Evolutionary conservation across 169 alveolate species (phyloP), one percentile per base, ranked within the genome.

Genomic region (Plasmodium adleri): DNA sequence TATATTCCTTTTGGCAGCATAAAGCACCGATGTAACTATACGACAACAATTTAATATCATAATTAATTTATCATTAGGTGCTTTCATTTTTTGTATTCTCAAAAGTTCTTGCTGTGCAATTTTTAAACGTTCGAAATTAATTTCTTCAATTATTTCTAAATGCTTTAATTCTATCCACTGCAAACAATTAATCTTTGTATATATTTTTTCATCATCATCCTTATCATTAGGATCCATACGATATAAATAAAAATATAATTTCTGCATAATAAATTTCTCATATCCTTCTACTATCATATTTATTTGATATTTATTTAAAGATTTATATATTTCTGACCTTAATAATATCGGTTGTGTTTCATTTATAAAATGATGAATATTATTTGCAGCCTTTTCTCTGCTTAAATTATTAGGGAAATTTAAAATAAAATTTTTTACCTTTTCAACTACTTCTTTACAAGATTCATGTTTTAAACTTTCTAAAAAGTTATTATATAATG

Each of bases 11-110:
- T 88, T 88, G 5, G 91, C 74, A 63, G 67, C 93, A 67, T 88
- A 92, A 6, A 94, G 85, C 32, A 92, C 88, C 32, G 93, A 88
- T 6, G 90, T 92, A 12, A 94, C 92, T 2, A 93, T 72, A 17
- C 95, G 91, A 45, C 97, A 94, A 66, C 92, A 71, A 49, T 94
- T 94, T 66, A 94, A 72, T 3, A 94, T 90, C 64, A 86, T 90
- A 43, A 94, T 87, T 78, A 94, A 58, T 78, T 94, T 94, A 88
- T 94, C 97, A 20, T 92, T 56, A 0, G 97, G 97, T 32, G 96
- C 93, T 92, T 80, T 67, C 88, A 87, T 62, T 52, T 47, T 72
- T 47, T 71, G 87, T 3, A 90, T 83, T 52, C 85, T 66, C 91
- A 88, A 12, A 17, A 83, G 91, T 56, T 83, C 91, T 9, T 13